These are phyloP conservation scores for Chlorociboria aeruginascens DNA, from an alignment of 495 filamentous ascomycete species.

Conservation along the genomic window DNA sequence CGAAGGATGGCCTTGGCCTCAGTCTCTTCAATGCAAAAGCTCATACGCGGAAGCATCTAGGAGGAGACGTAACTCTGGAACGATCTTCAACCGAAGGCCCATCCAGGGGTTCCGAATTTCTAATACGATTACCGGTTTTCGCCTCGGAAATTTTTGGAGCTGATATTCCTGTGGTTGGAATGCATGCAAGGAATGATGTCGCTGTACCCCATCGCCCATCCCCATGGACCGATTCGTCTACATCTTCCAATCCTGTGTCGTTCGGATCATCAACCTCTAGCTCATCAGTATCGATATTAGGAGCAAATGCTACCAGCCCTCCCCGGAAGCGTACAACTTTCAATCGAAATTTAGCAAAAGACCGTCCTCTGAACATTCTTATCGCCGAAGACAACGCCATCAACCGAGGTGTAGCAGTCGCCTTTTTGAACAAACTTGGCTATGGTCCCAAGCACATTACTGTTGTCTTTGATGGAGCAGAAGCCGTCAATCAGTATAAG, in stretches of 20 bases:
- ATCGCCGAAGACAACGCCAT: conserved; percentile 74
- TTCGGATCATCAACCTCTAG: not conserved
- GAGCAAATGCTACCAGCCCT: conserved; percentile 11
- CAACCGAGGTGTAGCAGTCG: conserved; percentile 62
- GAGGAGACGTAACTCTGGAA: conserved; percentile 59
- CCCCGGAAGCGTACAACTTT: conserved; percentile 17
- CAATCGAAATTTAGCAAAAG: conserved; percentile 38
- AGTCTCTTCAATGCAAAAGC: conserved; percentile 70
- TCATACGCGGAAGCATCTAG: conserved; percentile 54
- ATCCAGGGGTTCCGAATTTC: conserved; percentile 59
- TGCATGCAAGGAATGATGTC: not conserved
- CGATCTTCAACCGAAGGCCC: conserved; percentile 58
- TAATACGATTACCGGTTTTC: conserved; percentile 49
- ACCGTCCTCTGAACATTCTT: conserved; percentile 55
- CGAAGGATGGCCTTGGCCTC: conserved; percentile 62
- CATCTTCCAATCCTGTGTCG: not conserved
- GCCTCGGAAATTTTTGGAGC: not conserved
- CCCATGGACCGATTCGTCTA: not conserved
- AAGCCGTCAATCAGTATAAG: conserved; percentile 57
- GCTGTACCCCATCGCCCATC: conserved; percentile 5
- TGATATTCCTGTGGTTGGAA: conserved; percentile 8
- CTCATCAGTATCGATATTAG: not conserved
- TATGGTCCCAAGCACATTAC: conserved; percentile 42
- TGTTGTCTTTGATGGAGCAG: conserved; percentile 60
- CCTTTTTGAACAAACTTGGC: conserved; percentile 59